Evolutionary conservation across 148 eudicot species (phyloP).

Genomic region (Chenopodium berlandieri): DNA sequence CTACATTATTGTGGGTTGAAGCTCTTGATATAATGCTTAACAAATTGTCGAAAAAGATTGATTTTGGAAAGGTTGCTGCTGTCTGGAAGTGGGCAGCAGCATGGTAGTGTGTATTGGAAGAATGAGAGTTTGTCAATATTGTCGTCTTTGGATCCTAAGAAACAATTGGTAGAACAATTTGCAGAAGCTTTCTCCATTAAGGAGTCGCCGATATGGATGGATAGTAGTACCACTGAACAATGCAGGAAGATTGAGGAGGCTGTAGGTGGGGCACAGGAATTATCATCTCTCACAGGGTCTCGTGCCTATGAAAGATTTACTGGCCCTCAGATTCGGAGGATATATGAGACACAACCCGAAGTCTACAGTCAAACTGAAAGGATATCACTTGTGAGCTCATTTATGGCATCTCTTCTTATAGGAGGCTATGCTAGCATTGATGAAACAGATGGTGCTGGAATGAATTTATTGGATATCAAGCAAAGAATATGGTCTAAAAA

Average conservation of each 20-base stretch:
- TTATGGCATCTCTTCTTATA: slow-evolving; percentile 72
- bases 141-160: slow-evolving; percentile 61
- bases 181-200: slow-evolving; percentile 58
- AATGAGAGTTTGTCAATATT: slow-evolving; percentile 49
- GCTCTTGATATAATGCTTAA: slow-evolving; percentile 72
- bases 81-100: slow-evolving; percentile 95
- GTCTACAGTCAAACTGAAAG: slow-evolving; percentile 70
- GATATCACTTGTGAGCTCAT: slow-evolving; percentile 90
- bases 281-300: slow-evolving; percentile 77
- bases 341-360: slow-evolving; percentile 68
- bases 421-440: slow-evolving; percentile 83
- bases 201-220: slow-evolving; percentile 97
- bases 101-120: slow-evolving; percentile 96
- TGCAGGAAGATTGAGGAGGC: slow-evolving; percentile 87
- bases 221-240: slow-evolving; percentile 85
- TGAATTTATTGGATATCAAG: slow-evolving; percentile 89
- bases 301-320: slow-evolving; percentile 77
- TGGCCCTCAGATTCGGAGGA: slow-evolving; percentile 78
- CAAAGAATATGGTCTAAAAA: slow-evolving; percentile 68
- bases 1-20: slow-evolving; percentile 91
- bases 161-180: slow-evolving; percentile 57
- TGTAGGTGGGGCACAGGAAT: slow-evolving; percentile 74
- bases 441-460: slow-evolving; percentile 95
- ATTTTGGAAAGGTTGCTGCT: slow-evolving; percentile 65
- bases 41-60: slow-evolving; percentile 52